These are phyloP conservation scores for thale cress (Arabidopsis thaliana) DNA, from an alignment of 345 rosid genomes.

Conservation along the genomic window TAIR10.1 NC_003075.7:8511501-8512000, in stretches of 20 bases:
- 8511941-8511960: constrained; percentile 56
- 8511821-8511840: constrained; percentile 62
- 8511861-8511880: constrained; percentile 60
- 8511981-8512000: constrained; percentile 55
- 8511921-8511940: constrained; percentile 63
- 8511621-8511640: constrained; percentile 60
- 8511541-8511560: constrained; percentile 16
- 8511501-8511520: not conserved
- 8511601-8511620: constrained; percentile 61
- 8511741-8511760: constrained; percentile 53
- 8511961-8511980: constrained; percentile 52
- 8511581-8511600: constrained; percentile 46
- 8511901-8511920: constrained; percentile 60
- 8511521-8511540: not conserved
- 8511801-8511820: constrained; percentile 55
- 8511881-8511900: constrained; percentile 55
- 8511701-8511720: constrained; percentile 58
- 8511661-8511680: constrained; percentile 58
- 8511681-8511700: constrained; percentile 62
- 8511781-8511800: constrained; percentile 47
- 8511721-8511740: constrained; percentile 55
- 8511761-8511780: constrained; percentile 51
- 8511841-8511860: constrained; percentile 48
- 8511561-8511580: not conserved
- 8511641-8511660: constrained; percentile 55